Conservation (phyloP, 2,329 filamentous ascomycete species). For the Pseudomassariella vexata region DNA sequence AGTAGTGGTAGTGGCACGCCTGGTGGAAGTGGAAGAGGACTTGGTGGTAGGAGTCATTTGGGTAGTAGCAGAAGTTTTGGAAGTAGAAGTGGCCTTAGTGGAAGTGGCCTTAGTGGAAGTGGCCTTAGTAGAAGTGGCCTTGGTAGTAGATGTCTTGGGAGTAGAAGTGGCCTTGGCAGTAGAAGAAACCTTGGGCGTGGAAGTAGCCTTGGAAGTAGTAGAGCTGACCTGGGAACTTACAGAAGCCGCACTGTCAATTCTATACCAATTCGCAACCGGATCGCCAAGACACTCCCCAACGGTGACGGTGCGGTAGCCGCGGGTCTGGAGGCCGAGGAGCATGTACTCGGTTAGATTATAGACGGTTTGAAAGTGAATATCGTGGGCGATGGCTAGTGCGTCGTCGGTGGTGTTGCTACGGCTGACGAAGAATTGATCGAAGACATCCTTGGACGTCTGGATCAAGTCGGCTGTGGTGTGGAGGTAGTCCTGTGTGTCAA, state of each 20-base stretch:
- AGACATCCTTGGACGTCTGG: constrained; percentile 41
- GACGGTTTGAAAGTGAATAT: constrained; percentile 43
- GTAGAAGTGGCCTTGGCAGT: background rate
- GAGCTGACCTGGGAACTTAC: constrained; percentile 15
- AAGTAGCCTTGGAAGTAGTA: constrained; percentile 19
- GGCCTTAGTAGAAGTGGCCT: too few relatives aligned
- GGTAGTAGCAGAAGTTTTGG: too few relatives aligned
- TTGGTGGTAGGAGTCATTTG: too few relatives aligned
- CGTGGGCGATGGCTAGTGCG: constrained; percentile 48
- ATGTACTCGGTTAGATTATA: constrained; percentile 30
- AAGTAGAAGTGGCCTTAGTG: too few relatives aligned
- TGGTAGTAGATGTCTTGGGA: constrained; percentile 3
- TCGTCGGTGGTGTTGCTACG: constrained; percentile 20
- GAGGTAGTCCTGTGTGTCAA: constrained; percentile 58
- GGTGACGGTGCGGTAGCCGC: constrained; percentile 32
- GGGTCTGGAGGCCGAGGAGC: constrained; percentile 21
- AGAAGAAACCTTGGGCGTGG: constrained; percentile 1
- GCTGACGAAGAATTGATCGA: constrained; percentile 38
- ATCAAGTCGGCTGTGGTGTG: constrained; percentile 39
- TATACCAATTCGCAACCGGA: constrained; percentile 36
- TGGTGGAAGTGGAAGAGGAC: too few relatives aligned
- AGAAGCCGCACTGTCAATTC: constrained; percentile 1
- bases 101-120: too few relatives aligned
- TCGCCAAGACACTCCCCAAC: constrained; percentile 42
- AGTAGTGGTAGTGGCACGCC: too few relatives aligned